phyloP scores from a whole-genome alignment of 768 basidiomycete genomes.

The Vishniacozyma victoriae region DNA sequence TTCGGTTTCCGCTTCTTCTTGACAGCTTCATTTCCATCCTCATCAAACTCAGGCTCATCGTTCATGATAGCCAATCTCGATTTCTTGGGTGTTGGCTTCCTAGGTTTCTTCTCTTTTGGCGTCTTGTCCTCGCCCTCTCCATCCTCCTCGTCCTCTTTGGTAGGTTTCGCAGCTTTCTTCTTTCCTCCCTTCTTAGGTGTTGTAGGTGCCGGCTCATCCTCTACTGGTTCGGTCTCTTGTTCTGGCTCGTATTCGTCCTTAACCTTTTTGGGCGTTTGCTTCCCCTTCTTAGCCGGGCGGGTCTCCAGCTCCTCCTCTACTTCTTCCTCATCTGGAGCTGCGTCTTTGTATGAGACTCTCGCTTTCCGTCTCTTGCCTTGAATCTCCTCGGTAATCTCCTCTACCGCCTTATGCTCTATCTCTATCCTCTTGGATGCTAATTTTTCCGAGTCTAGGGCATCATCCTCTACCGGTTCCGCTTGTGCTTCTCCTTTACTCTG shows the following conservation, averaged over 20 bases:
- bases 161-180: conserved; percentile 6
- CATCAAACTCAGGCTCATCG: conserved; percentile 39
- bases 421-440: too few species aligned
- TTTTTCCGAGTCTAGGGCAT: too few species aligned
- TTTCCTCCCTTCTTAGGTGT: conserved; percentile 4
- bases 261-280: neutral
- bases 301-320: neutral
- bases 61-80: conserved; percentile 27
- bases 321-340: neutral
- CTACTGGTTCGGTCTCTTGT: neutral
- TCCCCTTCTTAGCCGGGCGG: neutral
- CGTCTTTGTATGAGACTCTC: neutral
- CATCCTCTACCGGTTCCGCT: too few species aligned
- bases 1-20: conserved; percentile 43
- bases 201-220: neutral
- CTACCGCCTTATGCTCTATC: too few species aligned
- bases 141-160: conserved; percentile 6
- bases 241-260: neutral
- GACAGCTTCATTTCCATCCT: conserved; percentile 39
- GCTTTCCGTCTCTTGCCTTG: neutral
- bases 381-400: neutral
- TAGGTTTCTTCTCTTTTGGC: conserved; percentile 16
- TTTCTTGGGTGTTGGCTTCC: conserved; percentile 37
- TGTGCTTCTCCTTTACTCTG: too few species aligned
- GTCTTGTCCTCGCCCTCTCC: conserved; percentile 3